Evolutionary conservation across 164 flowering plant genomes (phyloP), one percentile per base, ranked within the genome.

Genomic region (Paratinospora sagittata): DNA sequence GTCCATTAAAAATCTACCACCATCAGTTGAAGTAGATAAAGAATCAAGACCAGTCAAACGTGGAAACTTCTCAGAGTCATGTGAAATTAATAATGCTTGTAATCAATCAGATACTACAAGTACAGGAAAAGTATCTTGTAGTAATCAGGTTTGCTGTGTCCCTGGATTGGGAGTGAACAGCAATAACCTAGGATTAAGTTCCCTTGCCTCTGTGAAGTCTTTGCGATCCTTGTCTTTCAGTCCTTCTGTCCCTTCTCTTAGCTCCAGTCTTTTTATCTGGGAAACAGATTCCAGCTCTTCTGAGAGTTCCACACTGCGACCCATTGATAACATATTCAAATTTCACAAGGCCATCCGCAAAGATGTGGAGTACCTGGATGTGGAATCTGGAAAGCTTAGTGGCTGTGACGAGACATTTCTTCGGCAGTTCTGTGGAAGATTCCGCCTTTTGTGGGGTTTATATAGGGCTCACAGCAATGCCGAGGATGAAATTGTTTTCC

Each of bases 401-500:
- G 89, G 84, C 70, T 85, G 89, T 81, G 78, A 89, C 64, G 90
- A 83, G 71, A 77, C 81, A 41, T 85, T 89, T 69, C 85, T 93
- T 64, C 79, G 96, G 78, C 87, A 90, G 77, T 93, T 93, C 74
- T 84, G 79, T 78, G 98, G 98, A 65, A 86, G 98, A 78, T 93
- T 93, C 82, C 96, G 86, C 60, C 77, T 93, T 47, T 80, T 93
- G 60, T 87, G 91, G 94, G 98, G 97, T 10, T 81, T 93, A 69
- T 93, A 93, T 79, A 87, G 86, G 82, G 97, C 96, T 74, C 98
- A 93, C 52, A 93, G 98, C 74, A 93, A 93, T 81, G 97, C 98
- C 6, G 98, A 93, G 75, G 98, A 93, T 86, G 98, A 93, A 68
- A 93, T 93, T 36, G 98, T 91, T 14, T 93, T 93, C 73, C 98